Conservation (phyloP, 176 grass and related monocot species). For the Oryza nivara region DNA sequence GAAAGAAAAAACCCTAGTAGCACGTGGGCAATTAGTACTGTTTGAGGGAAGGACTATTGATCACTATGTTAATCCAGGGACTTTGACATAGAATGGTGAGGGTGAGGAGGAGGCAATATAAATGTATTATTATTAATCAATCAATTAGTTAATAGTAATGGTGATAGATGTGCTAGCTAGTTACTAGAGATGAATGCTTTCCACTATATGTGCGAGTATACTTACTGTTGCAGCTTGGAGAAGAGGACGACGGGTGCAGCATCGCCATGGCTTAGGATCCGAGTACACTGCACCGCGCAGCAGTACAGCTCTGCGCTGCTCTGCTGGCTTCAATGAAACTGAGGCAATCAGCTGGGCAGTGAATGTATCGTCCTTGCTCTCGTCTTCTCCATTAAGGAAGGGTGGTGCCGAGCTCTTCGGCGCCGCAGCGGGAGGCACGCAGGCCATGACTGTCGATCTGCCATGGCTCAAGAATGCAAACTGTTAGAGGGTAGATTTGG, state of each 20-base stretch:
- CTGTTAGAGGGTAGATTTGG: constrained; percentile 29
- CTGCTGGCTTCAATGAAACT: constrained; percentile 53
- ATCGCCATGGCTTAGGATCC: background rate
- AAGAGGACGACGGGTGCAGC: constrained; percentile 28
- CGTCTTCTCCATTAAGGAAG: constrained; percentile 58
- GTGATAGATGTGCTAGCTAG: constrained; percentile 24
- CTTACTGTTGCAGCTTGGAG: constrained; percentile 19
- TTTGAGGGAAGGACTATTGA: background rate
- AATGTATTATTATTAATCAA: constrained; percentile 39
- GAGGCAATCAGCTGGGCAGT: constrained; percentile 41
- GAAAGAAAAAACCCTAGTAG: constrained; percentile 45
- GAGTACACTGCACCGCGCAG: background rate
- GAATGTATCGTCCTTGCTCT: constrained; percentile 41
- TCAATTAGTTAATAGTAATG: constrained; percentile 38
- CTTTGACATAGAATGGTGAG: constrained; percentile 32
- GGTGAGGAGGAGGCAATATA: constrained; percentile 7
- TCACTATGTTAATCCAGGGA: constrained; percentile 34
- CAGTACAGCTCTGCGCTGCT: constrained; percentile 12
- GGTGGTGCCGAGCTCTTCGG: constrained; percentile 29
- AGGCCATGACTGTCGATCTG: constrained; percentile 45
- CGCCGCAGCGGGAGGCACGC: constrained; percentile 32
- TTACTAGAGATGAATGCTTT: constrained; percentile 22
- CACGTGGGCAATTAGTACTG: constrained; percentile 27
- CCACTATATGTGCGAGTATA: constrained; percentile 3
- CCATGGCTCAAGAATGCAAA: constrained; percentile 20